A percentile compares a stretch with the other conserved stretches of the same genome.
Evolutionary conservation across 2,329 filamentous ascomycete genomes (phyloP).

Genomic region (Alternaria arborescens): DNA sequence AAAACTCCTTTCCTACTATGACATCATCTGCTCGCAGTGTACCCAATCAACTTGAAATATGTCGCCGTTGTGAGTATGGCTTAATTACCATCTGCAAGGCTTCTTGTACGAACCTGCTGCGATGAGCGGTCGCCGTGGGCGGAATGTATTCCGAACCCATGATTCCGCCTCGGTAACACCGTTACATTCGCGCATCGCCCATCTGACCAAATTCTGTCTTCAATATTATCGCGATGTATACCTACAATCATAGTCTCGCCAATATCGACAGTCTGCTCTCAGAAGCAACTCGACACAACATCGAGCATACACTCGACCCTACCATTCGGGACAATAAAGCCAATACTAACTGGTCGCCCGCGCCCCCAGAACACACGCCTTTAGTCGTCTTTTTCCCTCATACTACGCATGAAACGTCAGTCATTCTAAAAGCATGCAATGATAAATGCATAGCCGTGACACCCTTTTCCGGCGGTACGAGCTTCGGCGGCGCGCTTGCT

Average conservation of each 20-base stretch:
- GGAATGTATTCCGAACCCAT: background rate
- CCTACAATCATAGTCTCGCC: slow-evolving; percentile 23
- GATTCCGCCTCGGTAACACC: background rate
- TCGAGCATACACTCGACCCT: slow-evolving; percentile 22
- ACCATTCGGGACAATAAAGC: slow-evolving; percentile 25
- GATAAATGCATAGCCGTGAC: slow-evolving; percentile 81
- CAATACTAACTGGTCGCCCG: slow-evolving; percentile 35
- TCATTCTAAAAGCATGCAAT: slow-evolving; percentile 85
- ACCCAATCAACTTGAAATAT: background rate
- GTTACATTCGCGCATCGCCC: background rate
- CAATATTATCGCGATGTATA: background rate
- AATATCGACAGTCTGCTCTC: slow-evolving; percentile 20
- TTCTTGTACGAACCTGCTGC: background rate
- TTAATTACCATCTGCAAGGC: background rate
- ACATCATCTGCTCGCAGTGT: background rate
- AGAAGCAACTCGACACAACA: background rate
- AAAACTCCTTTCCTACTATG: background rate
- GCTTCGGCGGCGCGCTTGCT: slow-evolving; percentile 85
- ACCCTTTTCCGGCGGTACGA: slow-evolving; percentile 85
- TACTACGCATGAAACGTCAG: slow-evolving; percentile 79
- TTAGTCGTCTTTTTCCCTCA: slow-evolving; percentile 74
- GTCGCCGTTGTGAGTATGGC: background rate
- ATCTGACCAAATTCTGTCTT: too few relatives aligned
- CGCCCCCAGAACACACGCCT: slow-evolving; percentile 46
- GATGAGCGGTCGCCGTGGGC: background rate